Evolutionary conservation across 306 rosid genomes (phyloP), one percentile per base, ranked within the genome.

Genomic region (Quercus robur): DNA sequence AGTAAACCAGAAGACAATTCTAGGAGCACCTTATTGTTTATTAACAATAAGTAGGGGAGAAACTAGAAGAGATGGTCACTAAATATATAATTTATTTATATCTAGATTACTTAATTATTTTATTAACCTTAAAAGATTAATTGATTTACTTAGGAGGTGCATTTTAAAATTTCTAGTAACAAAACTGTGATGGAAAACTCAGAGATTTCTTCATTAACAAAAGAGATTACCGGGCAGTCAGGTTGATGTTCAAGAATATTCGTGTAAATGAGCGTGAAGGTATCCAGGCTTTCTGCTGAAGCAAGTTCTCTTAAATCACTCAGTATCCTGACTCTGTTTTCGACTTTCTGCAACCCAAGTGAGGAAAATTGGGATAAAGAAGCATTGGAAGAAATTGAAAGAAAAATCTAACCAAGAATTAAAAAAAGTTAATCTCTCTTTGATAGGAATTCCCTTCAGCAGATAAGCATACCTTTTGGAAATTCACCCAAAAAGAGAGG

Each of bases 161-260:
- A 14, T 19, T 67, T 2, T 21, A 3, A n/a, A 35, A 38, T 63
- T 68, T 35, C 41, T 14, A 19, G 15, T 6, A 19, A 6, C 72
- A 35, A 33, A 31, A 19, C 38, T 68, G 25, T 35, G 51, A 19
- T 68, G 72, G 52, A 67, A 67, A 67, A 67, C 33, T 21, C 67
- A 4, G 13, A 3, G n/a, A 6, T 19, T 19, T 67, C 25, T 19
- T 67, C 25, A 67, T 35, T 35, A n/a, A 67, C 11, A 67, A 46
- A 19, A n/a, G 52, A 64, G 20, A 77, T 84, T 91, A 95, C 99
- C 96, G 98, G 98, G 87, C 99, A 95, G 78, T 95, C 99, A 8
- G 98, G 99, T 77, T 93, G 99, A 81, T 95, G 99, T 80, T 95
- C 97, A 15, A 95, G 98, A 76, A 95, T 93, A 86, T 93, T 95